Percentiles rank a stretch among this genome's conserved stretches.
These are phyloP conservation scores for Fomitiporia mediterranea DNA, from an alignment of 1,284 basidiomycete species.

Conservation along the genomic window DNA sequence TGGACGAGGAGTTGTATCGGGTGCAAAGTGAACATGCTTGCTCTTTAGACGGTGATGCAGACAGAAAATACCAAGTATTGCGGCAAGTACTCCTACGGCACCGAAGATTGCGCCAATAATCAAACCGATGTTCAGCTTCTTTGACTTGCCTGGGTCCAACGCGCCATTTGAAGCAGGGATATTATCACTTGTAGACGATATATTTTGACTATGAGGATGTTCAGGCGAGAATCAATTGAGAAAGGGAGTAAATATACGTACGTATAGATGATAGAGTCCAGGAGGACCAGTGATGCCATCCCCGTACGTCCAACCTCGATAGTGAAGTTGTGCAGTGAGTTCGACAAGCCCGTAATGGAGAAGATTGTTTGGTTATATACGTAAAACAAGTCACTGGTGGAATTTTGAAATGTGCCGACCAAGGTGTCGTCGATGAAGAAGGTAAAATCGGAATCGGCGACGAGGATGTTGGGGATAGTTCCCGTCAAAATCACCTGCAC, in stretches of 20 bases:
- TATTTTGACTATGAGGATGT: no score
- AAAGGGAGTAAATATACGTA: background rate
- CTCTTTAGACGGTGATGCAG: no score
- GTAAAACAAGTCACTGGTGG: slow-evolving; percentile 4
- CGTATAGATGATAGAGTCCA: slow-evolving; percentile 16
- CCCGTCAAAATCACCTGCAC: slow-evolving; percentile 10
- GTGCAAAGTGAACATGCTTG: no score
- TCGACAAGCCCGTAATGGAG: background rate
- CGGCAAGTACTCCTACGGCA: no score
- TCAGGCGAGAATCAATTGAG: background rate
- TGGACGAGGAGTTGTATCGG: no score
- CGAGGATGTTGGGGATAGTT: background rate
- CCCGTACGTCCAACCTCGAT: slow-evolving; percentile 2
- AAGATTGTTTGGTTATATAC: slow-evolving; percentile 13
- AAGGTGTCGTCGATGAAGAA: slow-evolving; percentile 5
- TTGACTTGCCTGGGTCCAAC: no score
- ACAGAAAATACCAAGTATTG: no score
- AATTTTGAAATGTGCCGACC: background rate
- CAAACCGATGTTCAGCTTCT: background rate
- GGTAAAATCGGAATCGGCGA: slow-evolving; percentile 10
- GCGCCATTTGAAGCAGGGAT: no score
- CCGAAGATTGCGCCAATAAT: slow-evolving; percentile 7
- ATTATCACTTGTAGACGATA: no score
- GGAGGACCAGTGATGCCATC: background rate
- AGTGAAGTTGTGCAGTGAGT: slow-evolving; percentile 6